These are phyloP conservation scores for Physcomitrium patens DNA, from an alignment of 225 moss, liverwort and hornwort species.

Conservation along the genomic window DNA sequence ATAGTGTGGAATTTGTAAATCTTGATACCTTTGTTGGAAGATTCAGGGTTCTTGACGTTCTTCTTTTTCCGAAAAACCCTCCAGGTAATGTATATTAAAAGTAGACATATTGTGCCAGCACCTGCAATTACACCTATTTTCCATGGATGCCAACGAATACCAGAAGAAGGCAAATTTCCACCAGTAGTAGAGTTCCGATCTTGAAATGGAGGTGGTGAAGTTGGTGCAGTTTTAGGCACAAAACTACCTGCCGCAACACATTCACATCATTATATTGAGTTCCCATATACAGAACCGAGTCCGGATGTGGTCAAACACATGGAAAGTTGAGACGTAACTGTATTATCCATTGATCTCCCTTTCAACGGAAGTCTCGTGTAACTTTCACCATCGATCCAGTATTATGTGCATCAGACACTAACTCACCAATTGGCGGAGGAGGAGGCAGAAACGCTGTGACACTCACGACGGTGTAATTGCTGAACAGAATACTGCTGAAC, in stretches of 20 bases:
- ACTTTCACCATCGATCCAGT: constrained; percentile 2
- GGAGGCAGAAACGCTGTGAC: constrained; percentile 64
- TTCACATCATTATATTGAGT: constrained; percentile 25
- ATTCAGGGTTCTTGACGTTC: constrained; percentile 54
- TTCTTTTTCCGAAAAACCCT: constrained; percentile 44
- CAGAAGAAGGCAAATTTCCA: constrained; percentile 47
- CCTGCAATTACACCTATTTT: constrained; percentile 75
- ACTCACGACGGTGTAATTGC: constrained; percentile 79
- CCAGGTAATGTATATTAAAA: constrained; percentile 63
- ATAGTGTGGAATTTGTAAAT: constrained; percentile 16
- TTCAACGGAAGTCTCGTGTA: neutral
- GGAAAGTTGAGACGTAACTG: constrained; percentile 1
- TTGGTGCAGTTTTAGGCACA: constrained; percentile 41
- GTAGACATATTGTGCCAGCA: constrained; percentile 55
- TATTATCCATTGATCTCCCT: neutral
- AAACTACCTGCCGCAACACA: constrained; percentile 42
- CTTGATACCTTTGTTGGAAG: constrained; percentile 68
- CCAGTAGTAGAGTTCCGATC: constrained; percentile 35
- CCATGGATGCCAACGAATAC: constrained; percentile 52
- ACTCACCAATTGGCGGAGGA: constrained; percentile 64
- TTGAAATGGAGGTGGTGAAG: constrained; percentile 44
- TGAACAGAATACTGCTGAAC: constrained; percentile 70
- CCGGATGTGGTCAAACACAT: neutral
- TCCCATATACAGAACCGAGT: neutral
- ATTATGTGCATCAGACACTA: constrained; percentile 19